Base-by-base conservation (phyloP, 108 stramenopile species). In the Conticribra weissflogii region DNA sequence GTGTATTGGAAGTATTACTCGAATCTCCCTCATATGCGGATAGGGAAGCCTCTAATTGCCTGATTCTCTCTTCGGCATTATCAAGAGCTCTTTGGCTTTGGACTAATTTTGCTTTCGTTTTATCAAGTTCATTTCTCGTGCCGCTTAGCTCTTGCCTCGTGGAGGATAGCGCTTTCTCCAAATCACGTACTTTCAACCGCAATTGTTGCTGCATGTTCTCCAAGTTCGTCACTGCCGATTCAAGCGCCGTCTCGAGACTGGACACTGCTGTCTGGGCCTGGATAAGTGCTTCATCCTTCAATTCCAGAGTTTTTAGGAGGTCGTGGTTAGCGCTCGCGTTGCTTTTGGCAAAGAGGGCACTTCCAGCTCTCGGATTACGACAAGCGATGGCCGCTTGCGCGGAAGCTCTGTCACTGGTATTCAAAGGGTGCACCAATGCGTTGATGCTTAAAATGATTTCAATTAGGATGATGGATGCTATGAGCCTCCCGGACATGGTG, bases 171-270 rank as follows among this genome's bases (percentile, higher is more conserved):
- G 65, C 68, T 28, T 53, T 5, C 27, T 78, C 68, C 23, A 70
- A 61, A 12, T 70, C 34, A 15, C 36, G 30, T 19, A 70, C 63
- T 41, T 52, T 47, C 5, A 48, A 41, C 24, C 65, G 76, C 29
- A 78, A 53, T 25, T 70, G 76, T 51, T 70, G 62, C 23, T 78
- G 76, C 76, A 78, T 70, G 41, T 52, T 70, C 49, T 65, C 76
- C 32, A 78, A 51, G 27, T 68, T 70, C 18, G 51, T 49, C 32
- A 76, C 75, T 22, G 75, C 67, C 0, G 75, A 76, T 18, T 76
- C 55, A 1, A 76, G 59, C 17, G 75, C 75, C 0, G 22, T 54
- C 54, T 78, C 76, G 34, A 69, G 76, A 45, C 57, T 65, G 46
- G 68, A 64, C 22, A 78, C 63, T 21, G 68, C 76, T 18, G 61